These are phyloP conservation scores for Phytophthora kernoviae DNA, from an alignment of 352 stramenopile species.

Conservation along the genomic window DNA sequence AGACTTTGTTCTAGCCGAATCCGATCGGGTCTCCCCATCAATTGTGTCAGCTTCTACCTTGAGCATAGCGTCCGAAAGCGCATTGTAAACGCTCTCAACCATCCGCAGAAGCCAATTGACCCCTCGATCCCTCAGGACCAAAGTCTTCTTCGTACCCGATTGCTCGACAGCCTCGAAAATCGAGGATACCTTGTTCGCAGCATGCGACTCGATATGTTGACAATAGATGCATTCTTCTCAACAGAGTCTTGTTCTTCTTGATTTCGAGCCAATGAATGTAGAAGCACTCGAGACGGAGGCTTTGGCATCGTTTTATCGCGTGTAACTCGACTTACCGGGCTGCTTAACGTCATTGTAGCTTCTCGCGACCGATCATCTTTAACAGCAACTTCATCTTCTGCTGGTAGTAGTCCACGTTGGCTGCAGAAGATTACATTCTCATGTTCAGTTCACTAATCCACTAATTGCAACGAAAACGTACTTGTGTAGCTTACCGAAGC, in stretches of 20 bases:
- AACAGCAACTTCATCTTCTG: slow-evolving; percentile 15
- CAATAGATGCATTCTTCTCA: background rate
- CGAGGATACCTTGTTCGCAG: slow-evolving; percentile 57
- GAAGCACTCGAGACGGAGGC: slow-evolving; percentile 8
- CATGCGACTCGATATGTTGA: slow-evolving; percentile 32
- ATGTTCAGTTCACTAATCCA: background rate
- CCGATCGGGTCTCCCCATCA: background rate
- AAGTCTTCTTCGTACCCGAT: background rate
- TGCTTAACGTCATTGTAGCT: background rate
- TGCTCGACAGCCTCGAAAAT: slow-evolving; percentile 45
- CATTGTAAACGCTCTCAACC: slow-evolving; percentile 74
- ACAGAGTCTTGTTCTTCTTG: slow-evolving; percentile 26
- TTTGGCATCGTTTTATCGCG: slow-evolving; percentile 12
- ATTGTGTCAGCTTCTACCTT: slow-evolving; percentile 9
- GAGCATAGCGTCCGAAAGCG: slow-evolving; percentile 29
- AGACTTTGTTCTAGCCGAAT: background rate
- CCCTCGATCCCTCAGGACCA: slow-evolving; percentile 43
- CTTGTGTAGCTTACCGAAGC: slow-evolving; percentile 42
- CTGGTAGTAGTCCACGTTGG: slow-evolving; percentile 50
- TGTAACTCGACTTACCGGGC: slow-evolving; percentile 2
- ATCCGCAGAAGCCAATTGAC: slow-evolving; percentile 69
- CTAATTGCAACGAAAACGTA: background rate
- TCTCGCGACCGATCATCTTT: slow-evolving; percentile 7
- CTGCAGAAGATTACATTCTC: slow-evolving; percentile 10
- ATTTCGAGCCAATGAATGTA: slow-evolving; percentile 11